phyloP scores from a whole-genome alignment of 805 yeast species.

The Jamesozyma spencerorum region DNA sequence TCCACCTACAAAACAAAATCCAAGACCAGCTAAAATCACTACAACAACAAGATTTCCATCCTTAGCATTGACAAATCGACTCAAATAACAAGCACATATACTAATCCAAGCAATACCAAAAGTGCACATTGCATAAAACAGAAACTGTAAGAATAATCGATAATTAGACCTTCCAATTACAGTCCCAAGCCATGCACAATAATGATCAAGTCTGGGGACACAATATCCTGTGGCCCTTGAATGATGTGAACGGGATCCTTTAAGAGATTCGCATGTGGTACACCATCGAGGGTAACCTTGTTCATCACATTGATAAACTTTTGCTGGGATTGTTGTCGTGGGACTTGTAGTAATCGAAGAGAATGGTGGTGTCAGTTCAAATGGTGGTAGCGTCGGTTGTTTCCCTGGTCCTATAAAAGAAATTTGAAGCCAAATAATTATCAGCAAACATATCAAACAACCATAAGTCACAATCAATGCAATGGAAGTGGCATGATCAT shows the following conservation, averaged over 20 bases:
- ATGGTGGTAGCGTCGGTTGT: conserved; percentile 23
- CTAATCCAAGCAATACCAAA: conserved; percentile 36
- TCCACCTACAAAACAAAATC: conserved; percentile 32
- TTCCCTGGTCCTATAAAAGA: conserved; percentile 19
- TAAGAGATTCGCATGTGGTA: conserved; percentile 52
- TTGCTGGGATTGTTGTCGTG: conserved; percentile 39
- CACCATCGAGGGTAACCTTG: conserved; percentile 77
- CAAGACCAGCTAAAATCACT: conserved; percentile 37
- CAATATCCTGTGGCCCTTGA: conserved; percentile 47
- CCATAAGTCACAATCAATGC: conserved; percentile 16
- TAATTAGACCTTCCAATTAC: conserved; percentile 64
- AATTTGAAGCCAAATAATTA: conserved; percentile 18
- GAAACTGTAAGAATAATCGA: conserved; percentile 46
- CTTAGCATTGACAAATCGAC: conserved; percentile 11
- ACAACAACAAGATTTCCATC: conserved; percentile 44
- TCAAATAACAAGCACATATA: conserved; percentile 26
- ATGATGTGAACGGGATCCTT: conserved; percentile 63
- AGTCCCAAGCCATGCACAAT: conserved; percentile 67
- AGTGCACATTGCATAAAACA: conserved; percentile 31
- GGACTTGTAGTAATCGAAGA: not conserved
- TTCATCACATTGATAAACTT: conserved; percentile 54
- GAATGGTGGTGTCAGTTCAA: conserved; percentile 9
- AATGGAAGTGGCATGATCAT: conserved; percentile 14
- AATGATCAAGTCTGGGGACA: conserved; percentile 74
- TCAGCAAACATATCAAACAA: conserved; percentile 8